A percentile compares a stretch with the other conserved stretches of the same genome.
These are phyloP conservation scores for Euphrasia confusa DNA, from an alignment of 257 asterid genomes.

Conservation along the genomic window DNA sequence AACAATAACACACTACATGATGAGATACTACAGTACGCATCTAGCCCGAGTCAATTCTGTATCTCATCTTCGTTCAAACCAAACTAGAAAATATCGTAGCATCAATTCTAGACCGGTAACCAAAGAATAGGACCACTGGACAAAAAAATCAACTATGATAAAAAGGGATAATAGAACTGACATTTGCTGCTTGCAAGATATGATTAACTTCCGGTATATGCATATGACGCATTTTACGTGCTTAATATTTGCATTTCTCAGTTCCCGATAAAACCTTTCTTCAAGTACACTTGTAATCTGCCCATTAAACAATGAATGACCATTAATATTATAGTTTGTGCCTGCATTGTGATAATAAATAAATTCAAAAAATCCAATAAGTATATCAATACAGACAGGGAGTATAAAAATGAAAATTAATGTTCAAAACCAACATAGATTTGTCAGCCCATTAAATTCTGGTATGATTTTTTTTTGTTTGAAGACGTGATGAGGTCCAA, in stretches of 20 bases:
- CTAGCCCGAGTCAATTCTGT: conserved; percentile 7
- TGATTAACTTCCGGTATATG: conserved; percentile 58
- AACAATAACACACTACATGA: conserved; percentile 13
- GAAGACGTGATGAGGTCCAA: not conserved
- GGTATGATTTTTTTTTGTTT: conserved; percentile 1
- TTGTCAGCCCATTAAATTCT: not conserved
- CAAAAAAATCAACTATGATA: conserved; percentile 22
- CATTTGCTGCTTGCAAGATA: conserved; percentile 72
- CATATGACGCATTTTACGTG: conserved; percentile 58
- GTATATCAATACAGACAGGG: not conserved
- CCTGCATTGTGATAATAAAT: conserved; percentile 13
- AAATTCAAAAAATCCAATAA: conserved; percentile 4
- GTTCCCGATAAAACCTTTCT: conserved; percentile 67
- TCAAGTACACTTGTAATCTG: conserved; percentile 76
- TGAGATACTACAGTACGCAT: conserved; percentile 2
- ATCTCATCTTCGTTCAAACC: conserved; percentile 17
- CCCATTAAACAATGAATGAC: conserved; percentile 22
- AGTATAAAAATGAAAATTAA: not conserved
- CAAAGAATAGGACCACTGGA: conserved; percentile 8
- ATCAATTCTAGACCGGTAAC: conserved; percentile 15
- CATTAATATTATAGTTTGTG: conserved; percentile 17
- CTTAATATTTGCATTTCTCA: conserved; percentile 53
- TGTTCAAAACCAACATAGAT: not conserved
- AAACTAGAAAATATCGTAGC: conserved; percentile 15
- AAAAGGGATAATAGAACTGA: conserved; percentile 39